phyloP scores from a whole-genome alignment of 805 yeast species.

The Spathaspora hagerdaliae region DNA sequence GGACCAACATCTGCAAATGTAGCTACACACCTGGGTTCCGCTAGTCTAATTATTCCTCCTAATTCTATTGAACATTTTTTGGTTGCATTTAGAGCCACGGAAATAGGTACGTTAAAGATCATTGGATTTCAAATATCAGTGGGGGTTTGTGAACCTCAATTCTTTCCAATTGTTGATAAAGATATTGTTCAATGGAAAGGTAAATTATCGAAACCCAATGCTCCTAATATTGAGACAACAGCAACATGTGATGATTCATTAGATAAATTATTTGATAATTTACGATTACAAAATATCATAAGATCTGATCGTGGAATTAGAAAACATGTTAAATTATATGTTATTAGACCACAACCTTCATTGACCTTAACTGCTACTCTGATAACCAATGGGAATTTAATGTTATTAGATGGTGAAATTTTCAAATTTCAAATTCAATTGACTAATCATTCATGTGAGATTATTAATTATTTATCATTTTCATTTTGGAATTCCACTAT shows the following conservation, averaged over 20 bases:
- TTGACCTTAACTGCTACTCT: constrained; percentile 49
- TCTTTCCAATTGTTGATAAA: constrained; percentile 36
- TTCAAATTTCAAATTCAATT: constrained; percentile 47
- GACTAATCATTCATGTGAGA: constrained; percentile 54
- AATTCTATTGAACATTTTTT: constrained; percentile 31
- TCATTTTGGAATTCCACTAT: constrained; percentile 71
- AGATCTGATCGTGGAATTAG: constrained; percentile 17
- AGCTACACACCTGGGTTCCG: neutral
- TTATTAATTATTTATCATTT: constrained; percentile 55
- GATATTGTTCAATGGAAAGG: neutral
- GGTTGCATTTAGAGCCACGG: constrained; percentile 46
- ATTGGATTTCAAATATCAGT: constrained; percentile 49
- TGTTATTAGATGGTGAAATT: constrained; percentile 78
- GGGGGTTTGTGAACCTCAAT: constrained; percentile 45
- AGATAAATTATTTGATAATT: constrained; percentile 16
- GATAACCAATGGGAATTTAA: constrained; percentile 61
- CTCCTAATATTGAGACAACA: neutral
- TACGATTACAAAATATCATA: constrained; percentile 10
- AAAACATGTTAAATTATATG: constrained; percentile 23
- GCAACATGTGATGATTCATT: neutral
- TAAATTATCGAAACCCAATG: neutral
- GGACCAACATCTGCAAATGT: neutral
- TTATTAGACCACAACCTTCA: constrained; percentile 54
- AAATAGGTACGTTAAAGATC: constrained; percentile 46
- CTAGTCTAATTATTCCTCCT: constrained; percentile 21